Base-by-base conservation (phyloP, 139 green algal species). In the Coelastrella sp. region DNA sequence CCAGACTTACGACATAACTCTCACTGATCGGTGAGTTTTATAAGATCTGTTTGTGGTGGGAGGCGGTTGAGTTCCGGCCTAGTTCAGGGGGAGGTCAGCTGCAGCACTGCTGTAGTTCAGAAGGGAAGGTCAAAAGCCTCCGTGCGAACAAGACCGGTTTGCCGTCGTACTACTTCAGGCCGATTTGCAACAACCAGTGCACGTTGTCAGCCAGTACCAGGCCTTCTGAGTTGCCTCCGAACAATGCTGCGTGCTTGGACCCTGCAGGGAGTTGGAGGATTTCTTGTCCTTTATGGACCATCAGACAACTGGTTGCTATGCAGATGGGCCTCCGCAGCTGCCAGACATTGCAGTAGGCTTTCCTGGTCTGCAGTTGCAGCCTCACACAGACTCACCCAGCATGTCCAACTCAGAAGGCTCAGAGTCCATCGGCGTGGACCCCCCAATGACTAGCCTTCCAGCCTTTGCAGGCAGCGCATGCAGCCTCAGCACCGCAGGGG, bases 201-300 rank as follows among this genome's bases (percentile, higher is more conserved):
- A 47, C 32, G 32, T 47, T 47, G 32, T 47, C 32, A 47, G 32
- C 32, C 32, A 47, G 32, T 47, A 47, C 32, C 32, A 47, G 32
- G 32, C 32, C 32, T 47, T 47, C 32, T 47, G 32, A 47, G 32
- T 47, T 47, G 32, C 32, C 32, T 47, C 32, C 32, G 32, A 47
- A 47, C 32, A 47, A 47, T 47, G 32, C 32, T 47, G 32, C 32
- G 32, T 47, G 32, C 32, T 47, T 47, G 32, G 32, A 47, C 32
- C 32, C 78, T 68, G 78, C 56, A 84, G 59, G 56, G 80, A 91
- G 78, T 47, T 91, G 20, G 87, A 91, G 32, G 87, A 91, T 75
- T 91, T 91, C 60, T 32, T 91, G 16, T 47, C 14, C 17, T 86
- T 87, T 65, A 91, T 91, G 78, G 87, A 91, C 47, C 87, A 86